Evolutionary conservation across 352 stramenopile genomes (phyloP).

Genomic region (Globisporangium abappressorium): DNA sequence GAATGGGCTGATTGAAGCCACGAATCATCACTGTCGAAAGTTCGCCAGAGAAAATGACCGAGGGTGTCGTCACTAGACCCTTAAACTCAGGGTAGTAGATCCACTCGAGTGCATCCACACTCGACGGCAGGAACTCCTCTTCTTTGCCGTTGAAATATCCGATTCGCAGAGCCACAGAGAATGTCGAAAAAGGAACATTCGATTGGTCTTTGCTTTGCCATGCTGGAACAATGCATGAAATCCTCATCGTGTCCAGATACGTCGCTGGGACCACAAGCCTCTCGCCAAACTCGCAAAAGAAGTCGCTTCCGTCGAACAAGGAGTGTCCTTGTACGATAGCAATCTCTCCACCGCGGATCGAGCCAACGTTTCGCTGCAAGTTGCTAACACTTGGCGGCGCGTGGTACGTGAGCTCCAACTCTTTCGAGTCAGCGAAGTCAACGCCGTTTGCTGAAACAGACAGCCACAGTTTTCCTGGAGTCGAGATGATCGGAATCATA

Average conservation of each 20-base stretch:
- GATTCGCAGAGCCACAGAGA: background rate
- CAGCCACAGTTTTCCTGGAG: constrained; percentile 18
- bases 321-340: constrained; percentile 18
- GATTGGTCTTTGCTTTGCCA: constrained; percentile 14
- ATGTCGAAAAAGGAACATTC: background rate
- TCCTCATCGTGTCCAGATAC: constrained; percentile 13
- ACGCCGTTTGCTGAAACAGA: constrained; percentile 39
- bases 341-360: constrained; percentile 29
- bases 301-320: constrained; percentile 22
- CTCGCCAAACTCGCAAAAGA: constrained; percentile 26
- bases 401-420: constrained; percentile 23
- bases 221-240: constrained; percentile 26
- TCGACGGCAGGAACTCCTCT: background rate
- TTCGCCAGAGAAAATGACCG: constrained; percentile 5
- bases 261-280: constrained; percentile 5
- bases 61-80: background rate
- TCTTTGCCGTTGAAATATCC: background rate
- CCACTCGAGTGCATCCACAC: constrained; percentile 1
- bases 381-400: constrained; percentile 11
- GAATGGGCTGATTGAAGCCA: constrained; percentile 6
- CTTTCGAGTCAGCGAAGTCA: constrained; percentile 26
- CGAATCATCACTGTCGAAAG: background rate
- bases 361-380: constrained; percentile 20
- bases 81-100: constrained; percentile 7
- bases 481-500: constrained; percentile 19